These are phyloP conservation scores for Tetracladium maxilliforme DNA, from an alignment of 2,329 filamentous ascomycete genomes.

Conservation along the genomic window DNA sequence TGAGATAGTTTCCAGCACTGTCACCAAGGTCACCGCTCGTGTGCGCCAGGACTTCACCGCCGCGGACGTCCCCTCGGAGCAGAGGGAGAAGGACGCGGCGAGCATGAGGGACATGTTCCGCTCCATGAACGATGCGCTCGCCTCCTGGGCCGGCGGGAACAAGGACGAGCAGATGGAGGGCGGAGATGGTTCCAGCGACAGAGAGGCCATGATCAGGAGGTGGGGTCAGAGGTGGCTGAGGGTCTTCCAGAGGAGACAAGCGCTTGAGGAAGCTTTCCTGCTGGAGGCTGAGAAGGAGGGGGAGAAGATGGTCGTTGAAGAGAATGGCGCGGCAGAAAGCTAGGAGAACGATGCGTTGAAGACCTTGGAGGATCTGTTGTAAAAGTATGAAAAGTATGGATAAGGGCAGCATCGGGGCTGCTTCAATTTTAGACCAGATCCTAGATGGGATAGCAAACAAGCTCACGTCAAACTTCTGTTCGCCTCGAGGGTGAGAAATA, in stretches of 20 bases:
- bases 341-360: not conserved
- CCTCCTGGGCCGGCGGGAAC: conserved; percentile 55
- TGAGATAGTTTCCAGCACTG: conserved; percentile 79
- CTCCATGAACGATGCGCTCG: conserved; percentile 64
- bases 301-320: conserved; percentile 4
- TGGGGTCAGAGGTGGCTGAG: conserved; percentile 83
- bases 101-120: conserved; percentile 70
- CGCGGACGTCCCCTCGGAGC: conserved; percentile 38
- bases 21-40: conserved; percentile 78
- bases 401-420: too few relatives aligned
- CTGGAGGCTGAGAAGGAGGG: conserved; percentile 18
- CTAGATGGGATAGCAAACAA: too few relatives aligned
- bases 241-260: conserved; percentile 67
- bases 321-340: conserved; percentile 3
- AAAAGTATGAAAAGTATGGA: too few relatives aligned
- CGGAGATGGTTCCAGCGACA: conserved; percentile 40
- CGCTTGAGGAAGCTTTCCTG: conserved; percentile 66
- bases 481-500: too few relatives aligned
- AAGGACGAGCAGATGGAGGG: conserved; percentile 64
- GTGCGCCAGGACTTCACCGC: conserved; percentile 65
- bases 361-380: too few relatives aligned
- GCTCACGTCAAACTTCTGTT: too few relatives aligned
- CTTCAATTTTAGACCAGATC: too few relatives aligned
- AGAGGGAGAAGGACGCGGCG: conserved; percentile 25
- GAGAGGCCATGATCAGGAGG: conserved; percentile 50